Evolutionary conservation across 768 basidiomycete genomes (phyloP).

Genomic region (Lactarius akahatsu): DNA sequence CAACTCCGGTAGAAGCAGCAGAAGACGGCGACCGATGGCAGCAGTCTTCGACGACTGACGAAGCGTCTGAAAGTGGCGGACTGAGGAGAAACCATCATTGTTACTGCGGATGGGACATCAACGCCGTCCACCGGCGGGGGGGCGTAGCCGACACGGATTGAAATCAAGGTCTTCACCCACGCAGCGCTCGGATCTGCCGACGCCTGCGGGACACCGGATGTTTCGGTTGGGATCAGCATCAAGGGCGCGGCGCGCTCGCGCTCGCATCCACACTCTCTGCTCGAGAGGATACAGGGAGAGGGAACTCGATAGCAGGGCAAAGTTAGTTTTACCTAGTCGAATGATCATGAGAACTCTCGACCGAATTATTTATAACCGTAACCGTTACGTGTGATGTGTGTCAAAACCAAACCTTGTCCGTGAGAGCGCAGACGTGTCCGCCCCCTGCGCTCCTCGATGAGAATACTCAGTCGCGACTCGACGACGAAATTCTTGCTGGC

Average conservation of each 20-base stretch:
- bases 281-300: slow-evolving; percentile 26
- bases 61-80: slow-evolving; percentile 18
- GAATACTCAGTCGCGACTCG: background rate
- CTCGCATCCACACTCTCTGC: slow-evolving; percentile 18
- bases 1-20: slow-evolving; percentile 1
- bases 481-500: background rate
- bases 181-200: background rate
- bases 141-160: background rate
- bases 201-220: background rate
- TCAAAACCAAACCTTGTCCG: background rate
- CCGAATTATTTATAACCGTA: background rate
- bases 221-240: slow-evolving; percentile 21
- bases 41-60: background rate
- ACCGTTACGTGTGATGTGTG: background rate
- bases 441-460: background rate
- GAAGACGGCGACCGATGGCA: slow-evolving; percentile 1
- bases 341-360: background rate
- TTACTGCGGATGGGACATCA: slow-evolving; percentile 19
- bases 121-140: background rate
- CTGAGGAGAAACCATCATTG: slow-evolving; percentile 21
- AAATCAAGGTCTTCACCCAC: slow-evolving; percentile 6
- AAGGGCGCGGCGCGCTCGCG: slow-evolving; percentile 29
- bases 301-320: background rate
- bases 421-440: background rate
- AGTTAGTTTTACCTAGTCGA: background rate